Evolutionary conservation across 2,329 filamentous ascomycete species (phyloP).

Genomic region (Pestalotiopsis sp.): DNA sequence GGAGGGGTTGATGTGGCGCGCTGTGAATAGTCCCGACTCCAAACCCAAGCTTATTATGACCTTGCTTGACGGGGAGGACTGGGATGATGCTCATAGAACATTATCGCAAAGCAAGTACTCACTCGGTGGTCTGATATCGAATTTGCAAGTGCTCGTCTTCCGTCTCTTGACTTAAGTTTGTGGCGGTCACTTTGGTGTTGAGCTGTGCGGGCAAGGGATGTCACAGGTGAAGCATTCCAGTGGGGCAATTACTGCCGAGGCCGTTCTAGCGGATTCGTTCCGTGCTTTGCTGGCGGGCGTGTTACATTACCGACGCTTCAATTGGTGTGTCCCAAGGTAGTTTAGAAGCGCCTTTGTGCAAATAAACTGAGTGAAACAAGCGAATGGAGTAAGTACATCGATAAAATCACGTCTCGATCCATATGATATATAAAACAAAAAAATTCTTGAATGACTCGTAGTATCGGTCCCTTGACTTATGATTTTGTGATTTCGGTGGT

Average conservation of each 20-base stretch:
- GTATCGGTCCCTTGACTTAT: neutral
- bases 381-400: too few relatives aligned
- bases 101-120: neutral
- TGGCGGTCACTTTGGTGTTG: neutral
- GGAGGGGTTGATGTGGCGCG: neutral
- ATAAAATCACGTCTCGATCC: too few relatives aligned
- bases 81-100: neutral
- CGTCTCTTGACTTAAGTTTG: neutral
- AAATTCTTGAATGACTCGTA: neutral
- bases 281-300: neutral
- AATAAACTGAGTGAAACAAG: too few relatives aligned
- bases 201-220: neutral
- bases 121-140: neutral
- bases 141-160: neutral
- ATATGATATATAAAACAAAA: too few relatives aligned
- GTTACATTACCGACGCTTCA: neutral
- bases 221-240: conserved; percentile 6
- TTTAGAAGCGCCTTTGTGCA: too few relatives aligned
- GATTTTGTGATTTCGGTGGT: neutral
- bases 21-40: neutral
- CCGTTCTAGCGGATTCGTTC: conserved; percentile 6
- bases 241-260: conserved; percentile 11
- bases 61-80: neutral
- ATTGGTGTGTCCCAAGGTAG: too few relatives aligned
- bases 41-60: neutral